Evolutionary conservation across 352 stramenopile genomes (phyloP), one percentile per base, ranked within the genome.

Genomic region (Phytophthora macrochlamydospora): DNA sequence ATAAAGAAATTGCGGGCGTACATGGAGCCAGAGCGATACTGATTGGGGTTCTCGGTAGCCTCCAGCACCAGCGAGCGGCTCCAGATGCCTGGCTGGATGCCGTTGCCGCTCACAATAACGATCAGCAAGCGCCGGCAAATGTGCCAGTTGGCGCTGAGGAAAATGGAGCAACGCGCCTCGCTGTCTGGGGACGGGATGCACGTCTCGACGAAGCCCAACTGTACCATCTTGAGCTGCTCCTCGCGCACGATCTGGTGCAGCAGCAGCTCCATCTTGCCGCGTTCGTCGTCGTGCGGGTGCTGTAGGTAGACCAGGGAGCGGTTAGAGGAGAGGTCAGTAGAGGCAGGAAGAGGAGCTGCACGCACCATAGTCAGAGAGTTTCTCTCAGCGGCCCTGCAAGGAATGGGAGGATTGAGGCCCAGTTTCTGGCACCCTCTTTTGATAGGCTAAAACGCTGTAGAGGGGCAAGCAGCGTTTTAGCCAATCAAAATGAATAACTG

Each of bases 81-180:
- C 87, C 87, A 95, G 35, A 95, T 95, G 53, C 87, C 87, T 3
- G 87, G 87, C 56, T 93, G 87, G 67, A 95, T 93, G 59, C 87
- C 87, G 58, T 93, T 93, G 51, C 87, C 87, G 60, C 83, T 90
- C 35, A 91, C 83, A 51, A 95, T 87, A 18, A 95, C 78, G 52
- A 95, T 65, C 35, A 95, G 66, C 29, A 95, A 62, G 42, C 84
- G 83, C 8, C 81, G 65, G 55, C 83, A 92, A 44, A 91, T 90
- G 74, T 90, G 83, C 87, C 87, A 95, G 67, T 94, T 91, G 18
- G 84, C 82, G 55, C 83, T 93, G 66, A 95, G 74, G 63, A 94
- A 95, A 63, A 95, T 83, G 51, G 73, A 92, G 68, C 81, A 95
- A 56, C 76, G 84, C 38, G 83, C 84, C 18, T 78, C 40, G 53